Evolutionary conservation across 2,329 filamentous ascomycete genomes (phyloP), one percentile per base, ranked within the genome.

Genomic region (Aspergillus cejpii): DNA sequence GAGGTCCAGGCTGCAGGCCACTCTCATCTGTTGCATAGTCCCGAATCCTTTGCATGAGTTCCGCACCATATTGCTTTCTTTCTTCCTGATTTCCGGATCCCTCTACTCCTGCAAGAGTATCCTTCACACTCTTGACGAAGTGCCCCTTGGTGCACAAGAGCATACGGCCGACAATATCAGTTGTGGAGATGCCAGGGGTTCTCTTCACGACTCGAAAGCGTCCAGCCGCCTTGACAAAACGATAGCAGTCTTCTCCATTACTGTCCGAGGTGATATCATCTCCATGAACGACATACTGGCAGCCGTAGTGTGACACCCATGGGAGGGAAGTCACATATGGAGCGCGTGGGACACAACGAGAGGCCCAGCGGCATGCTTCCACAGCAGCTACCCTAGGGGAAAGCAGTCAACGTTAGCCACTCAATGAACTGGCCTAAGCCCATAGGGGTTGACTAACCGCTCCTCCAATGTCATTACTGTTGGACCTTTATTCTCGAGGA

Each of bases 161-260:
- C 92, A 98, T 98, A 59, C 92, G 84, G 15, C 92, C 92, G 20
- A 98, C 92, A n/a, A 98, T 78, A 63, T 98, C 92, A 3, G 92
- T 98, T 1, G 92, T 98, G 7, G 88, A 95, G 61, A 98, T 98
- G 48, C 88, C 90, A 0, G 92, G 92, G 2, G 92, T 97, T 52
- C 92, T 80, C 73, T 94, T 95, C 37, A 98, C 92, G 14, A 98
- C 88, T 70, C 94, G 90, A 79, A 98, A 98, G 34, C 92, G 80
- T 10, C 85, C 84, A 1, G 91, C 92, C 31, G 86, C 84, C 71
- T 98, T 98, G 60, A 98, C 92, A 62, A 91, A 97, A 49, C 92
- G 86, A 72, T 98, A 98, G 72, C 91, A 97, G 72, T 98, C 92
- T 65, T 95, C 85, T 33, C 92, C 92, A 55, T 83, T 82, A 63